These are phyloP conservation scores for Epicoccum nigrum DNA, from an alignment of 2,329 filamentous ascomycete genomes.

Conservation along the genomic window DNA sequence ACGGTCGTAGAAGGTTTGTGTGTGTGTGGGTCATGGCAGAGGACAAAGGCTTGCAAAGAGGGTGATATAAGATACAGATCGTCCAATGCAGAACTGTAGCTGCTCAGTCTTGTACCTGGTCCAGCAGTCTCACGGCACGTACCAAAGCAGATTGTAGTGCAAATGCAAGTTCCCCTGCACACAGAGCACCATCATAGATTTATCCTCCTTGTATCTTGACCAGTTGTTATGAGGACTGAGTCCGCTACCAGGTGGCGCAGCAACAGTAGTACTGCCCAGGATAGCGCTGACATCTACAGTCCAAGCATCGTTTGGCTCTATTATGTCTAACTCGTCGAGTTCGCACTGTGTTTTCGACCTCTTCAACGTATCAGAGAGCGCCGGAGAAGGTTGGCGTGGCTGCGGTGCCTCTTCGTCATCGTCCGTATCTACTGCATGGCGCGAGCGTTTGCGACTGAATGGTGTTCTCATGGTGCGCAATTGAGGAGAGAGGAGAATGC, in stretches of 20 bases:
- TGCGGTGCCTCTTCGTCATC: constrained; percentile 30
- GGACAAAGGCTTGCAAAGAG: constrained; percentile 41
- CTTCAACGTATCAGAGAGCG: constrained; percentile 39
- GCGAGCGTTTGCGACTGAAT: constrained; percentile 44
- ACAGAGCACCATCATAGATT: constrained; percentile 38
- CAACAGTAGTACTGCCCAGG: constrained; percentile 35
- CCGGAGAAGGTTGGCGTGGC: constrained; percentile 29
- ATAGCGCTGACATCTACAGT: constrained; percentile 40
- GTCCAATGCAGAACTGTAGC: constrained; percentile 33
- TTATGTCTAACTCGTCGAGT: constrained; percentile 43
- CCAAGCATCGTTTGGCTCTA: constrained; percentile 40
- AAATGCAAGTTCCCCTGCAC: constrained; percentile 44
- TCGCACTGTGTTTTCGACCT: constrained; percentile 45
- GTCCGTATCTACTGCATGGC: constrained; percentile 33
- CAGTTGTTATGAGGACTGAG: constrained; percentile 38
- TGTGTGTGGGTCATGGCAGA: constrained; percentile 42
- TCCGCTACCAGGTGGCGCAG: constrained; percentile 19
- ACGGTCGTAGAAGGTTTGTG: constrained; percentile 34
- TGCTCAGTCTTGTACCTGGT: constrained; percentile 2
- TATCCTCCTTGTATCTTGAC: constrained; percentile 23
- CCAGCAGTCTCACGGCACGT: constrained; percentile 4
- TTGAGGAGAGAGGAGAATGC: constrained; percentile 19
- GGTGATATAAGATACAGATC: constrained; percentile 42
- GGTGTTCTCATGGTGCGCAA: constrained; percentile 35
- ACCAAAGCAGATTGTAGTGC: constrained; percentile 47